Conservation (phyloP, 2,329 filamentous ascomycete species). For the Trichoderma harzianum region DNA sequence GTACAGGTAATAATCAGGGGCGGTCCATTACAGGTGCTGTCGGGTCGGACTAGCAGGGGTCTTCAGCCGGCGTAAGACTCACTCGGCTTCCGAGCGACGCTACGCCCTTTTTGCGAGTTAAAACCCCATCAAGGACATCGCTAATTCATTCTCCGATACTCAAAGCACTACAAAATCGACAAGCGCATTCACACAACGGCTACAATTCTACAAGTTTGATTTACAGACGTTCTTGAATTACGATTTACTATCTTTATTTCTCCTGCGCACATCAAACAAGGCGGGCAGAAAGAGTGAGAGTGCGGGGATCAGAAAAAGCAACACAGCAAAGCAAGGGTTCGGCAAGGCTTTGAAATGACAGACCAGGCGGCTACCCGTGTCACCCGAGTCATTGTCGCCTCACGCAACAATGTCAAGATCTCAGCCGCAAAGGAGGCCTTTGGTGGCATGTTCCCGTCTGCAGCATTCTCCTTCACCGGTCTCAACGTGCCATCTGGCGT, state of each 20-base stretch:
- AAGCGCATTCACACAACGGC: not conserved
- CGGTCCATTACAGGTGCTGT: not conserved
- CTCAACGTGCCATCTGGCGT: constrained; percentile 38
- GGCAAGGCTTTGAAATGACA: not conserved
- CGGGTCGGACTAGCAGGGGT: not conserved
- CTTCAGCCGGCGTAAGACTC: constrained; percentile 1
- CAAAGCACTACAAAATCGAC: not conserved
- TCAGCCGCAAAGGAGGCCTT: constrained; percentile 37
- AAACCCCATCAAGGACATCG: not conserved
- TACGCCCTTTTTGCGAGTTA: not conserved
- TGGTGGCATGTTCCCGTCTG: constrained; percentile 32
- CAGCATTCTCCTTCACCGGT: constrained; percentile 26
- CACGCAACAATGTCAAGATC: constrained; percentile 41
- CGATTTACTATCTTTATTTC: not conserved
- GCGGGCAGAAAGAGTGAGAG: not conserved
- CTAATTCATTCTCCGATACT: not conserved
- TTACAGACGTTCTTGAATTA: not conserved
- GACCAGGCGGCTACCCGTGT: not conserved
- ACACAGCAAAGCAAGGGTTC: not conserved
- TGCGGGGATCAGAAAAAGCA: not conserved
- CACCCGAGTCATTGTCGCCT: constrained; percentile 33
- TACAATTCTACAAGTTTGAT: not conserved
- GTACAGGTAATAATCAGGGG: not conserved
- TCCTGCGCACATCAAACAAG: not conserved
- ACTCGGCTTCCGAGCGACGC: not conserved